Percentiles rank a stretch among this genome's conserved stretches.
Evolutionary conservation across 495 filamentous ascomycete species (phyloP).

Genomic region (Bathelium albidoporum): DNA sequence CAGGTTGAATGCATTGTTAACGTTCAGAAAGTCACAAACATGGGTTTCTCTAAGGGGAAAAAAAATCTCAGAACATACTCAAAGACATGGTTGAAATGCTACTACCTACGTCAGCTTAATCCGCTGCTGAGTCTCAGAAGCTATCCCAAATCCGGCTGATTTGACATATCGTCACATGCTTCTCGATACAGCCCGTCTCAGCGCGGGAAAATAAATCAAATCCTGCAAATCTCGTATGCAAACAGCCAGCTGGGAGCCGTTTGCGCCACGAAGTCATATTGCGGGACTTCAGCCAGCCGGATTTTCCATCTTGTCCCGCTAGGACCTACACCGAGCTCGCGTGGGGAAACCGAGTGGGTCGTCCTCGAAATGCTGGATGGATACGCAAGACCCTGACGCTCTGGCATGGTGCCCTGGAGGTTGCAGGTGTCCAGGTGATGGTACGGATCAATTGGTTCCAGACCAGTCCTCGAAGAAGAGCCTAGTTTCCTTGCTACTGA

Average conservation of each 20-base stretch:
- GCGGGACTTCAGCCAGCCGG: not conserved
- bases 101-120: not conserved
- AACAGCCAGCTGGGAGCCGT: not conserved
- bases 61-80: not conserved
- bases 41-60: not conserved
- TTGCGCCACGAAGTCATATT: not conserved
- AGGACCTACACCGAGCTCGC: not conserved
- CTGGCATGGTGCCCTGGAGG: too few species aligned
- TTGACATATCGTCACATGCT: not conserved
- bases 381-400: too few species aligned
- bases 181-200: not conserved
- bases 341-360: not conserved
- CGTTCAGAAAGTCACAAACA: not conserved
- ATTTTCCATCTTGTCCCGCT: not conserved
- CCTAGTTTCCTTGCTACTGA: too few species aligned
- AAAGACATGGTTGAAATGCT: not conserved
- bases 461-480: too few species aligned
- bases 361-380: too few species aligned
- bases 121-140: not conserved
- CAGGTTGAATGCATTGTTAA: not conserved
- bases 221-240: not conserved
- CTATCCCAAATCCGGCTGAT: not conserved
- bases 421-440: too few species aligned
- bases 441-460: too few species aligned
- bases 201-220: not conserved